Base-by-base conservation (phyloP, 768 basidiomycete species). In the Naganishia kalamii region DNA sequence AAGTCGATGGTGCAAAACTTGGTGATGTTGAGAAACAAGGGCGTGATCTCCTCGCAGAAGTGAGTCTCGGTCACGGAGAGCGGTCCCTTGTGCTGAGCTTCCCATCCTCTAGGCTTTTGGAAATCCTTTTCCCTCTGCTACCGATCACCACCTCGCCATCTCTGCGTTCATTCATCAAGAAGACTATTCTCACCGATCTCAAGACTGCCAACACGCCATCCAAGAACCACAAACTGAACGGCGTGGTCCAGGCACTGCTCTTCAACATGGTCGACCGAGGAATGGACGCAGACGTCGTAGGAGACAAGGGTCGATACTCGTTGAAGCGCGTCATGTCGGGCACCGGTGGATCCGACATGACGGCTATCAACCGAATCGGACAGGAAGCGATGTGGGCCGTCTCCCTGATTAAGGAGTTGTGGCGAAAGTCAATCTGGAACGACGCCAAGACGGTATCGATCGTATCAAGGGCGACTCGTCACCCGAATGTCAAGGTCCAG, bases 301-400 rank as follows among this genome's bases (percentile, higher is more conserved):
- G 90, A 12, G 86, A 92, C 81, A 92, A 91, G 76, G 92, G 87
- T 4, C 64, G 64, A 49, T 64, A 41, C 40, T 51, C 50, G 4
- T 41, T 57, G 54, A 57, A 57, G 54, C 54, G 54, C 33, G 54
- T 57, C 6, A 57, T 57, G 35, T 47, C 63, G 21, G 51, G 51
- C 21, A 40, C 37, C n/a, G 91, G 63, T 37, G 73, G 72, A 47
- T 60, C 59, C 12, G 77, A 79, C 62, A 82, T 81, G 52, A 67
- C 68, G 12, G 71, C 71, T 8, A 63, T 61, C 19, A 77, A 78
- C 57, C 73, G 74, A 52, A 78, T 75, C 40, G 85, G 86, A 1
- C 89, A 91, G 33, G 96, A 97, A 71, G 92, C 93, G 2, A 89
- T 96, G 86, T 98, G 94, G 93, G 94, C 96, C 4, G 86, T 99